A percentile compares a stretch with the other conserved stretches of the same genome.
phyloP scores from a whole-genome alignment of 2,329 filamentous ascomycete species.

The Leptographium flavum region DNA sequence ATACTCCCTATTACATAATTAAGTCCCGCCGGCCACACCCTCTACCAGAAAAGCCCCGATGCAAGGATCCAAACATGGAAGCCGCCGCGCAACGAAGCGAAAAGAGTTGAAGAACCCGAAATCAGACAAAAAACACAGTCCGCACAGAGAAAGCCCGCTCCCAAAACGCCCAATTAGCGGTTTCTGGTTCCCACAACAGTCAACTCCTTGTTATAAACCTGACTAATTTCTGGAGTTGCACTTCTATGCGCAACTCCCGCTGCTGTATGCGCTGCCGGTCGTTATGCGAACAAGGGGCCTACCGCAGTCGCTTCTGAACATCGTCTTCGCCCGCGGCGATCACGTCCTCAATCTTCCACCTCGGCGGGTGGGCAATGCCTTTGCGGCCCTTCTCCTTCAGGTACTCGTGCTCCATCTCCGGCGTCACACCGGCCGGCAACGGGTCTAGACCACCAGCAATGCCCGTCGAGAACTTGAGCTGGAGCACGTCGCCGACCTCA shows the following conservation, averaged over 20 bases:
- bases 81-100: neutral
- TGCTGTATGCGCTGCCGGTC: conserved; percentile 1
- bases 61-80: conserved; percentile 2
- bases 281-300: conserved; percentile 8
- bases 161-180: conserved; percentile 5
- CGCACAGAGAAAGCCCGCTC: neutral
- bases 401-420: conserved; percentile 60
- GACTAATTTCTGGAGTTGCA: conserved; percentile 4
- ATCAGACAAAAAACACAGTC: conserved; percentile 1
- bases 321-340: conserved; percentile 36
- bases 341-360: conserved; percentile 78
- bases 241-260: conserved; percentile 4
- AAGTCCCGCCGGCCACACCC: neutral
- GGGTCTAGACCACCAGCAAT: conserved; percentile 77
- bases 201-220: conserved; percentile 6
- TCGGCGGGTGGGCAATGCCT: conserved; percentile 60
- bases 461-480: conserved; percentile 95
- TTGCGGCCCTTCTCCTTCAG: conserved; percentile 47
- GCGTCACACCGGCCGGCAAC: conserved; percentile 54
- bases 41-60: conserved; percentile 2
- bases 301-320: conserved; percentile 16
- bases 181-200: neutral
- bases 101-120: neutral
- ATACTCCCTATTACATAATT: conserved; percentile 10
- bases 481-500: conserved; percentile 79